These are phyloP conservation scores for Claviceps fusiformis DNA, from an alignment of 2,329 filamentous ascomycete genomes.

Conservation along the genomic window DNA sequence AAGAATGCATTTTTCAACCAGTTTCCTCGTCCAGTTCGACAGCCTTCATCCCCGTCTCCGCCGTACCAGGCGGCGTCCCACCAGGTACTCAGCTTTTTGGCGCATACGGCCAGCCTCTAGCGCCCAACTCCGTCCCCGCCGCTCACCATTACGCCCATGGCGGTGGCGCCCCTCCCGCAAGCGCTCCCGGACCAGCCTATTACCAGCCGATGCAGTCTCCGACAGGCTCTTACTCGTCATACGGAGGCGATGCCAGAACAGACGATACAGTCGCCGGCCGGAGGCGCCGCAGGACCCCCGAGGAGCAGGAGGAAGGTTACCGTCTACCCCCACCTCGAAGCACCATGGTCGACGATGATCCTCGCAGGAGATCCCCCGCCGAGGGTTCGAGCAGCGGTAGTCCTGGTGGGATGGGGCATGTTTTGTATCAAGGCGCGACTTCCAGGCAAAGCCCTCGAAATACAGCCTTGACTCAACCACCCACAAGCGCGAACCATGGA, in stretches of 20 bases:
- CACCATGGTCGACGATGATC: no score
- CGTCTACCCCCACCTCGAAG: no score
- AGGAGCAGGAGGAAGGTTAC: no score
- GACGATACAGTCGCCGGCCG: conserved; percentile 11
- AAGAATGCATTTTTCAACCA: conserved; percentile 48
- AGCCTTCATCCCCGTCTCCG: conserved; percentile 45
- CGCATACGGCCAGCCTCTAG: conserved; percentile 42
- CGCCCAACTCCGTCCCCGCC: conserved; percentile 17
- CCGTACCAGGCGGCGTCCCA: conserved; percentile 42
- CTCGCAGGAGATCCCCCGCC: no score
- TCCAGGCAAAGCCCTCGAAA: no score
- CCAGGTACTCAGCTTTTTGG: conserved; percentile 43
- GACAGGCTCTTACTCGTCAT: conserved; percentile 28
- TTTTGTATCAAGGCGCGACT: no score
- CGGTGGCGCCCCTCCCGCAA: conserved; percentile 1
- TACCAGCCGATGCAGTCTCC: conserved; percentile 32
- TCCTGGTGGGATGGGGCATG: no score
- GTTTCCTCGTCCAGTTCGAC: conserved; percentile 42
- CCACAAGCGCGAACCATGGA: conserved; percentile 13
- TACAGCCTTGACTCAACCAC: conserved; percentile 5
- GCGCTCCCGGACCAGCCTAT: conserved; percentile 22
- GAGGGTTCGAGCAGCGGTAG: no score
- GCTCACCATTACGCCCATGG: conserved; percentile 11
- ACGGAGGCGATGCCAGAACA: conserved; percentile 18
- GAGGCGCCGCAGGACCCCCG: no score